Conservation (phyloP, 2,329 filamentous ascomycete genomes). For the Sporothrix euskadiensis region DNA sequence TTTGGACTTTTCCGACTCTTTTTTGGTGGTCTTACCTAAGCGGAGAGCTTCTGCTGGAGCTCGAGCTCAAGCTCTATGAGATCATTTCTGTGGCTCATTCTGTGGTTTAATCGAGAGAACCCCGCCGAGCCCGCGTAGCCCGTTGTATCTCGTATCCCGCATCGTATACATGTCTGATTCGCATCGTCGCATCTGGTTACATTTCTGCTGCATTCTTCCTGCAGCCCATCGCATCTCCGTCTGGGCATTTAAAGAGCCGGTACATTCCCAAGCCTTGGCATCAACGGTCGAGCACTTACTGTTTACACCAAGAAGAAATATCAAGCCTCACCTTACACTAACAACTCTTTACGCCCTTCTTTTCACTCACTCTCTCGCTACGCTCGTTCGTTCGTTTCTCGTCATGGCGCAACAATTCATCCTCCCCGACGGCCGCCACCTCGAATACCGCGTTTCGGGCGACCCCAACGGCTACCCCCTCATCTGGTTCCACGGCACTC, state of each 20-base stretch:
- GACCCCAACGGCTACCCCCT: constrained; percentile 5
- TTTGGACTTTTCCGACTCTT: background rate
- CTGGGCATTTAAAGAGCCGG: background rate
- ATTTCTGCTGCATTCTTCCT: background rate
- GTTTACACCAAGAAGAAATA: no score
- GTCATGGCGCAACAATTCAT: background rate
- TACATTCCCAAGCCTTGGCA: background rate
- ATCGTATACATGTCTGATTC: no score
- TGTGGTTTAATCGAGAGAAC: no score
- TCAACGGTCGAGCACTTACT: no score
- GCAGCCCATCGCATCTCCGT: background rate
- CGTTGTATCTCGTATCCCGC: no score
- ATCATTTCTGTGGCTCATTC: no score
- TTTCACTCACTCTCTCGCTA: background rate
- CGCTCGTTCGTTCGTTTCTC: background rate
- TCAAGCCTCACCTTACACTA: background rate
- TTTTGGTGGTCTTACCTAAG: constrained; percentile 2
- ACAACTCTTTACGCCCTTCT: background rate
- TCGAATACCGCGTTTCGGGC: background rate
- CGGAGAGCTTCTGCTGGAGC: background rate
- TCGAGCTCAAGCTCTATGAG: no score
- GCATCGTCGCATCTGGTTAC: no score
- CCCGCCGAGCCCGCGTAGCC: no score
- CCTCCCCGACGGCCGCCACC: background rate
- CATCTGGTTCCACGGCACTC: constrained; percentile 22